Conservation (phyloP, 2,329 filamentous ascomycete species). For the Penicillium sp. region DNA sequence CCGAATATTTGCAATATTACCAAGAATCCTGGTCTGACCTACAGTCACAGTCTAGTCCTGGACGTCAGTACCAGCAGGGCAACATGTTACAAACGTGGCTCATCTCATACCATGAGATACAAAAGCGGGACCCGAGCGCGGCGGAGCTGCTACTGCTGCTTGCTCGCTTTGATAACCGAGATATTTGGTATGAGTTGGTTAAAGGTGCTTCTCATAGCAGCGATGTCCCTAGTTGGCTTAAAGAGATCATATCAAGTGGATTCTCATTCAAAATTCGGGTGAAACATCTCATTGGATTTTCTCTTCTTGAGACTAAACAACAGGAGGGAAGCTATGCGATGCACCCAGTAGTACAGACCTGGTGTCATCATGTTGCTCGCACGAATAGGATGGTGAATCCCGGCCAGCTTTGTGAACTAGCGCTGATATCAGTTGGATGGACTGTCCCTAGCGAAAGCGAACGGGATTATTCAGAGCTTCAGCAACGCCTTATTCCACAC, state of each 20-base stretch:
- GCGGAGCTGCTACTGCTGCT: neutral
- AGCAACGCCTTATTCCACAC: no score
- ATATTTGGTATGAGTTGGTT: neutral
- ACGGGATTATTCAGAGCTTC: no score
- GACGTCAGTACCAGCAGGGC: neutral
- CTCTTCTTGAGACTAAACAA: neutral
- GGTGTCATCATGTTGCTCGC: neutral
- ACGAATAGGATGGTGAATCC: neutral
- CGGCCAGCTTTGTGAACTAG: neutral
- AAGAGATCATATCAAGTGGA: neutral
- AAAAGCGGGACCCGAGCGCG: neutral
- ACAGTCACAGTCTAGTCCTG: neutral
- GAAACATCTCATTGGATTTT: neutral
- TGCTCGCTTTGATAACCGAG: neutral
- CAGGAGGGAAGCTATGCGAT: neutral
- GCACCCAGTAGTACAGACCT: neutral
- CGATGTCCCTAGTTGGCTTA: neutral
- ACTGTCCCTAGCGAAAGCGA: neutral
- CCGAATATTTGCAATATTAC: neutral
- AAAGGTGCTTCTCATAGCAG: neutral
- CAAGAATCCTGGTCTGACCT: neutral
- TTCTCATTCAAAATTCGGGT: neutral
- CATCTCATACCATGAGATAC: neutral
- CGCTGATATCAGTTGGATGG: neutral
- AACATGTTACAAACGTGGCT: neutral